Base-by-base conservation (phyloP, 192 early-diverging fungal species). In the Mortierella antarctica region DNA sequence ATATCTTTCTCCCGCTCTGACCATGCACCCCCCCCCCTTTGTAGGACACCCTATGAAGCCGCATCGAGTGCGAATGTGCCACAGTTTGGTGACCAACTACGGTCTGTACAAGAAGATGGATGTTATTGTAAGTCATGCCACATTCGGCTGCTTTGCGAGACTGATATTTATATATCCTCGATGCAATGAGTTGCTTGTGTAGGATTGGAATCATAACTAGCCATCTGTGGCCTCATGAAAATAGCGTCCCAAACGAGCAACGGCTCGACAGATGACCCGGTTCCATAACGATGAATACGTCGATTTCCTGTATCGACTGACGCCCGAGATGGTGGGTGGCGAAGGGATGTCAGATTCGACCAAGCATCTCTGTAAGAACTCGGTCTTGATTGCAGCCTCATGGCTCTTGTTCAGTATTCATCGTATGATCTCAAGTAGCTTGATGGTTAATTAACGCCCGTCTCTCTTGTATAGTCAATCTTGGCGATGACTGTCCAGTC, bases 1-100 rank as follows among this genome's bases (percentile, higher is more conserved):
- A 14, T 40, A 8, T 13, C 31, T 53, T 20, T 40, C 10, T 60
- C 39, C 13, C 58, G 1, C 17, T 7, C 13, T 39, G 20, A 49
- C 17, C 39, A 23, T 52, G 21, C 21, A 56, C 20, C 15, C 1
- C 41, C 7, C 57, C 12, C 17, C 12, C 39, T 58, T 4, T 67
- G 8, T 70, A 85, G 84, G 94, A n/a, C 98, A 99, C 82, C 96
- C 95, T 18, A 99, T 99, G 98, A 97, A 98, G 74, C 98, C 98
- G 23, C 94, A 95, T 52, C 85, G 98, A 65, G 93, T 99, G 57
- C 91, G 96, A 59, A 93, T 99, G 88, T 92, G 94, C 10, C 96
- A 99, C 85, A 93, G 94, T 73, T 86, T 99, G 39, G 92, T 99
- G 52, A 86, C 96, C 62, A 94, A 93, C 56, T 99, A 99, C 84